These are phyloP conservation scores for Neltuma alba DNA, from an alignment of 306 rosid species.

Conservation along the genomic window DNA sequence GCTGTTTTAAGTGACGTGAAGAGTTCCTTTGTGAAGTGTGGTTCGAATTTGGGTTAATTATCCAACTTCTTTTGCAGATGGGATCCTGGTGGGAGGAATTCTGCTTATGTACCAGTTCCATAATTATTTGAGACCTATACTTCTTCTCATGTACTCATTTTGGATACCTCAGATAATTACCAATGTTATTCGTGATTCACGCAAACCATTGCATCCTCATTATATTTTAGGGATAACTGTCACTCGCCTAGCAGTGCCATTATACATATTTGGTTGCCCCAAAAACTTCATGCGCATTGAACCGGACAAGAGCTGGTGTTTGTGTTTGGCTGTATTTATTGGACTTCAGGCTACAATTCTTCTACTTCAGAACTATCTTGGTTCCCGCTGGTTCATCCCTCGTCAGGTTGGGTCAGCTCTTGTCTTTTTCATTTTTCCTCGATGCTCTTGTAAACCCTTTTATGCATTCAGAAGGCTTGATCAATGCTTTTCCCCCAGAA, in stretches of 20 bases:
- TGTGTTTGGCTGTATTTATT: conserved; percentile 60
- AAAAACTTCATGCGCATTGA: conserved; percentile 91
- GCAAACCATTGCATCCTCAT: conserved; percentile 92
- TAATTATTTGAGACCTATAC: conserved; percentile 73
- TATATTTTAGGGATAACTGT: conserved; percentile 80
- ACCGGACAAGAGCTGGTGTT: conserved; percentile 79
- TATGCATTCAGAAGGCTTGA: not conserved
- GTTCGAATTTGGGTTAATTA: conserved; percentile 36
- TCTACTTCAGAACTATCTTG: conserved; percentile 91
- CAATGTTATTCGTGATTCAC: conserved; percentile 85
- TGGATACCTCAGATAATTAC: conserved; percentile 95
- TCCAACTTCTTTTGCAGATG: conserved; percentile 67
- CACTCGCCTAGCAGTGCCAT: conserved; percentile 86
- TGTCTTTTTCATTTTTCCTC: not conserved
- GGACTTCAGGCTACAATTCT: conserved; percentile 78
- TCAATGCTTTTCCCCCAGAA: not conserved
- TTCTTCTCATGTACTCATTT: conserved; percentile 84
- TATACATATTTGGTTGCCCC: conserved; percentile 91
- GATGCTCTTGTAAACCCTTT: conserved; percentile 11
- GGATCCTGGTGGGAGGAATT: conserved; percentile 95
- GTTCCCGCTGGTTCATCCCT: conserved; percentile 98
- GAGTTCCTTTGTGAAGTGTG: conserved; percentile 20
- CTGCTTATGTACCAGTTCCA: conserved; percentile 91
- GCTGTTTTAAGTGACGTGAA: not conserved
- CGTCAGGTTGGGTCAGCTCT: conserved; percentile 67